Conservation (phyloP, 1,284 basidiomycete genomes). For the Fomitopsis pinicola region DNA sequence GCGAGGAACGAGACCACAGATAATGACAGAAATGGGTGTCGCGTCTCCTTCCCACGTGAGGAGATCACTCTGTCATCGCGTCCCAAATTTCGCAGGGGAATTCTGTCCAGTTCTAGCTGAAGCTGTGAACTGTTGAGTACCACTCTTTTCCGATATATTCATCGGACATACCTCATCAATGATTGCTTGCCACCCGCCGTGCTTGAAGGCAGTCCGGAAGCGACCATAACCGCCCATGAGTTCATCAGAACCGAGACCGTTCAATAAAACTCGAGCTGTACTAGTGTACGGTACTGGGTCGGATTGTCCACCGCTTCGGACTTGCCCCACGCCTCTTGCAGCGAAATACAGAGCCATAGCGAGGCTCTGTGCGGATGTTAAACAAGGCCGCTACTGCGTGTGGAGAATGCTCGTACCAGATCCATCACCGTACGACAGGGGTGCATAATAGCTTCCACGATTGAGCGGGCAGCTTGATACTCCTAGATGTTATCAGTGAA, state of each 20-base stretch:
- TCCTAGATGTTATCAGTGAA: constrained; percentile 43
- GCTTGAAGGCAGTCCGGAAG: constrained; percentile 75
- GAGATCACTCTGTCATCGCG: constrained; percentile 93
- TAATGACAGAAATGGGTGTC: constrained; percentile 88
- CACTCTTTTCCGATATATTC: background rate
- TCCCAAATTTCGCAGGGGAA: constrained; percentile 88
- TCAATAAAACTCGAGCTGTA: constrained; percentile 80
- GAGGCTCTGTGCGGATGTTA: constrained; percentile 63
- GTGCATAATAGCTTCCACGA: constrained; percentile 75
- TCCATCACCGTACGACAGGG: constrained; percentile 90
- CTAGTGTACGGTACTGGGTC: constrained; percentile 58
- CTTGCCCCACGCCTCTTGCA: constrained; percentile 67
- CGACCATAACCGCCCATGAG: constrained; percentile 92
- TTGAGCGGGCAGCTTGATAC: constrained; percentile 49
- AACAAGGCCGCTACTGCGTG: background rate
- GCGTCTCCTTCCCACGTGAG: constrained; percentile 83
- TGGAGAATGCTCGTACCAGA: constrained; percentile 48
- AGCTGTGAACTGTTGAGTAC: constrained; percentile 37
- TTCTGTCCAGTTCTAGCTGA: constrained; percentile 88
- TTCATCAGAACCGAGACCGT: constrained; percentile 94
- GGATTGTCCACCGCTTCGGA: constrained; percentile 35
- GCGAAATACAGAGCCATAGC: constrained; percentile 93
- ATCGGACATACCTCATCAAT: constrained; percentile 65
- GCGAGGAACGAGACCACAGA: constrained; percentile 74
- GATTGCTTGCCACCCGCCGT: constrained; percentile 67